These are phyloP conservation scores for Metschnikowia sp. DNA, from an alignment of 805 yeast species.

Conservation along the genomic window DNA sequence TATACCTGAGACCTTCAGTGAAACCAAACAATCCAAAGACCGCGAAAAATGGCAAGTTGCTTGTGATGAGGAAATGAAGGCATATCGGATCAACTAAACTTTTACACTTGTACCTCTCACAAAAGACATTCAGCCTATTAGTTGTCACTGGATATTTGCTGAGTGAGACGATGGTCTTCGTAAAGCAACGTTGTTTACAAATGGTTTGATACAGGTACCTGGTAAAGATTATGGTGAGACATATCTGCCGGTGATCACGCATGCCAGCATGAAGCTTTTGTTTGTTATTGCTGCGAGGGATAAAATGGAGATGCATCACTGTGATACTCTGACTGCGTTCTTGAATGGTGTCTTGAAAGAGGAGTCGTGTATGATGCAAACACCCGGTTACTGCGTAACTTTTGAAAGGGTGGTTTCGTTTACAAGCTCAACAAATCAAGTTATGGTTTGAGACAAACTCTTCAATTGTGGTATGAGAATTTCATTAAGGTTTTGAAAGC, in stretches of 20 bases:
- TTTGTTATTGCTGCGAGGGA: background rate
- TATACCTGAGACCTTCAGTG: no score
- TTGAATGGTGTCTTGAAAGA: background rate
- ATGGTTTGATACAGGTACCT: background rate
- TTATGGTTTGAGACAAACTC: slow-evolving; percentile 3
- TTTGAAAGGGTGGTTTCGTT: background rate
- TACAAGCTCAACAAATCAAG: background rate
- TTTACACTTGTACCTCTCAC: no score
- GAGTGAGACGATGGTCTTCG: background rate
- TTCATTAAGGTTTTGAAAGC: background rate
- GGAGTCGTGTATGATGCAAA: background rate
- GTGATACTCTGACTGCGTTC: background rate
- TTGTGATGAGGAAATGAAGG: no score
- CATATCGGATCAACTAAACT: no score
- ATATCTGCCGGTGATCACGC: slow-evolving; percentile 3
- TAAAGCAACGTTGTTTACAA: slow-evolving; percentile 1
- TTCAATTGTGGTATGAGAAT: slow-evolving; percentile 1
- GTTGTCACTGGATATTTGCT: background rate
- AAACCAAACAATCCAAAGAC: no score
- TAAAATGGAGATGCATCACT: background rate
- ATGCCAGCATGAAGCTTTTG: slow-evolving; percentile 1
- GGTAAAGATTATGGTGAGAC: slow-evolving; percentile 2
- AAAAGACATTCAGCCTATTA: background rate
- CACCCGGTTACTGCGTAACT: background rate
- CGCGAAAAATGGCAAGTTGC: no score